Evolutionary conservation across 768 basidiomycete species (phyloP), one percentile per base, ranked within the genome.

Genomic region (Porphyrellus cyaneotinctus): DNA sequence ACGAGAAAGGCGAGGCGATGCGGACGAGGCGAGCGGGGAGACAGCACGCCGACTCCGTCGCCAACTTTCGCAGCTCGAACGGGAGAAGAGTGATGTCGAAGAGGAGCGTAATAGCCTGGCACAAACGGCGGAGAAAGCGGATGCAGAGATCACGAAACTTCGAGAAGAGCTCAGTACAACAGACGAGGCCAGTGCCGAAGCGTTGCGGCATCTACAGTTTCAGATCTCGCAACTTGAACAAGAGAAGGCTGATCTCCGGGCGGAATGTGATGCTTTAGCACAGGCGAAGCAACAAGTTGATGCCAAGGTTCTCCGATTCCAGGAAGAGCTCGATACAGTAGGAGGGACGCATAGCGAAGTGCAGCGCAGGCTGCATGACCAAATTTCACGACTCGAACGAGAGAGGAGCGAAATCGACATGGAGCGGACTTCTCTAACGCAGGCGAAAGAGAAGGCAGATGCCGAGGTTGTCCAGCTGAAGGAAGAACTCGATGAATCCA

Each of bases 131-230:
- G 37, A 49, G 38, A 36, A 49, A 14, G 47, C 47, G n/a, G 36
- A 49, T 12, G 36, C 31, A 10, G 53, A 41, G 13, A 22, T 48
- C 2, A 9, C 23, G 15, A 36, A 24, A 12, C 39, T 51, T 43
- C 24, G 31, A 47, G 36, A 32, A 30, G 49, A 50, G 30, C 20
- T 48, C 6, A 15, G 13, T 6, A 32, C 10, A 17, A 28, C 49
- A 12, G 85, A 88, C 60, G 84, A 85, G 57, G 84, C 87, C 6
- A 87, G 84, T 52, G 77, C 82, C 2, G 83, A 83, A 67, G 89
- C 84, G 30, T 72, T 95, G 63, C 75, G 87, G 33, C 81, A 82
- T 68, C 76, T 95, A 39, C 89, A 95, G 59, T 69, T 78, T 9
- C 85, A 89, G 64, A 89, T 95, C 56, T 77, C 78, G 12, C 75